phyloP scores from a whole-genome alignment of 2,329 filamentous ascomycete genomes.

The Exophiala oligosperma region DNA sequence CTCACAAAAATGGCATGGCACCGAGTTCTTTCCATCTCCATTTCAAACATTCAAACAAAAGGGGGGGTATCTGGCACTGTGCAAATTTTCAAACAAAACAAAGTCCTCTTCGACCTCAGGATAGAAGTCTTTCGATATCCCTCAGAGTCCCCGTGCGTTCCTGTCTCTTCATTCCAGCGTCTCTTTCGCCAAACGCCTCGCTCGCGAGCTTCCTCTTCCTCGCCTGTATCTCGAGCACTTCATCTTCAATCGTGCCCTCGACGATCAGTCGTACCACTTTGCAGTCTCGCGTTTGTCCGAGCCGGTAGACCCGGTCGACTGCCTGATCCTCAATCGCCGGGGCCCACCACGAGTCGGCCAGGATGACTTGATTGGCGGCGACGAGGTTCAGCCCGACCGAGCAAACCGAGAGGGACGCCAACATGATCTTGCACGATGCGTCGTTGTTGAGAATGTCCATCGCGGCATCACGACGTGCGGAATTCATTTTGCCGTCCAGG shows the following conservation, averaged over 20 bases:
- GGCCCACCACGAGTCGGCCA: slow-evolving; percentile 88
- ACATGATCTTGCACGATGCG: slow-evolving; percentile 68
- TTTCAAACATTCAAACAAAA: background rate
- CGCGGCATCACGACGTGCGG: slow-evolving; percentile 68
- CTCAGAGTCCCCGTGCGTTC: slow-evolving; percentile 32
- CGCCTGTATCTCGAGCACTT: slow-evolving; percentile 74
- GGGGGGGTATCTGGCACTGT: slow-evolving; percentile 3
- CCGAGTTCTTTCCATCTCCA: background rate
- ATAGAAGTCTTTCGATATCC: slow-evolving; percentile 34
- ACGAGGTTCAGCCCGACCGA: slow-evolving; percentile 85
- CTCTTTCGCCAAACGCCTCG: slow-evolving; percentile 76
- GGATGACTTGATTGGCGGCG: slow-evolving; percentile 79
- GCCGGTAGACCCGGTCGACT: slow-evolving; percentile 79
- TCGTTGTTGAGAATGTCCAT: slow-evolving; percentile 68
- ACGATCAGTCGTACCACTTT: slow-evolving; percentile 81
- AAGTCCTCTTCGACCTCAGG: slow-evolving; percentile 1
- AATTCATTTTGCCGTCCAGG: slow-evolving; percentile 78
- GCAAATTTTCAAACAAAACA: background rate
- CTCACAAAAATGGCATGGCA: too few species aligned
- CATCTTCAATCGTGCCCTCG: slow-evolving; percentile 77
- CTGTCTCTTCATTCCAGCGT: slow-evolving; percentile 29
- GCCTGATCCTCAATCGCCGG: slow-evolving; percentile 92
- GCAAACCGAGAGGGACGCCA: slow-evolving; percentile 79
- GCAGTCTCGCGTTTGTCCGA: slow-evolving; percentile 77
- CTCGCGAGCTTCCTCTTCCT: slow-evolving; percentile 77